phyloP scores from a whole-genome alignment of 208 protist species.

The Angomonas ambiguus region DNA sequence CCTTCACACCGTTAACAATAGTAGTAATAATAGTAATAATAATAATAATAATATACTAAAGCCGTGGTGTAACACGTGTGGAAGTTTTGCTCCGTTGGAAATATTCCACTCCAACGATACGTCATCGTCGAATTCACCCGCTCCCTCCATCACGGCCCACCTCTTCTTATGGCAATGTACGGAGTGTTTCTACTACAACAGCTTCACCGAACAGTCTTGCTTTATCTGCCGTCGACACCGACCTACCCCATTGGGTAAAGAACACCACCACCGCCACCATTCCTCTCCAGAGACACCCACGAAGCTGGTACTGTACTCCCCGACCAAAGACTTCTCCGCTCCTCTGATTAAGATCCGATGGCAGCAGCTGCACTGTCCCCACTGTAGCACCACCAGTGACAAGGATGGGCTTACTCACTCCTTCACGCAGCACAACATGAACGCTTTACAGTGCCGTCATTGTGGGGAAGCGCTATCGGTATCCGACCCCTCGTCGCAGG shows the following conservation, averaged over 20 bases:
- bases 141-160: neutral
- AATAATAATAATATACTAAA: conserved; percentile 23
- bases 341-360: neutral
- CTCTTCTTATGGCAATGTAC: neutral
- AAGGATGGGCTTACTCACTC: neutral
- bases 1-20: too few relatives aligned
- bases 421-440: neutral
- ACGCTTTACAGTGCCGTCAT: neutral
- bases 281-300: neutral
- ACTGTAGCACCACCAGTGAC: too few relatives aligned
- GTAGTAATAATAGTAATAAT: neutral
- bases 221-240: neutral
- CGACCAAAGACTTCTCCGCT: neutral
- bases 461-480: neutral
- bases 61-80: conserved; percentile 37
- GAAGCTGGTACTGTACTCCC: neutral
- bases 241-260: neutral
- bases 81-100: conserved; percentile 20
- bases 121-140: neutral
- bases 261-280: too few relatives aligned
- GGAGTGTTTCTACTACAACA: conserved; percentile 1
- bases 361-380: neutral
- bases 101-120: conserved; percentile 3
- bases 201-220: neutral
- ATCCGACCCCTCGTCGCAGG: neutral